Evolutionary conservation across 2,329 filamentous ascomycete species (phyloP).

Genomic region (Amesomyces nigricolor): DNA sequence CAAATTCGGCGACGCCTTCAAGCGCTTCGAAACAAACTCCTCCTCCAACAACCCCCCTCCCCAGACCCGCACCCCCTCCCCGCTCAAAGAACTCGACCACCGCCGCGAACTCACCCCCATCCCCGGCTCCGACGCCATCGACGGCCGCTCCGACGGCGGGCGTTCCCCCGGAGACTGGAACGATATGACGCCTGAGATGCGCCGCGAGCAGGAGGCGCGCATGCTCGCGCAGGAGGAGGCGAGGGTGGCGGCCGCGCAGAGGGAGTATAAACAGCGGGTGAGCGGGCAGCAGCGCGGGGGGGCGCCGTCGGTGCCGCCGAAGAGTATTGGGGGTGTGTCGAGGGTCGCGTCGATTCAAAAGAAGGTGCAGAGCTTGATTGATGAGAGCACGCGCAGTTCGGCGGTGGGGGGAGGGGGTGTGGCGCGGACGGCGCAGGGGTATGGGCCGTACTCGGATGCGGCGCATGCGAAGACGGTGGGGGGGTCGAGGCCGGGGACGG

Average conservation of each 20-base stretch:
- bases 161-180: constrained; percentile 51
- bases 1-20: constrained; percentile 90
- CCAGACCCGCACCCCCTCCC: constrained; percentile 43
- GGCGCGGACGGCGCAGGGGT: constrained; percentile 75
- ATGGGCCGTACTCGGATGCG: constrained; percentile 74
- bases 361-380: constrained; percentile 78
- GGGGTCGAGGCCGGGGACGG: constrained; percentile 20
- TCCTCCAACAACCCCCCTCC: constrained; percentile 19
- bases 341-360: constrained; percentile 84
- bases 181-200: constrained; percentile 77
- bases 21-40: constrained; percentile 66
- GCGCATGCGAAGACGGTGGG: constrained; percentile 31
- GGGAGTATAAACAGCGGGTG: constrained; percentile 76
- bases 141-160: constrained; percentile 62
- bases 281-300: constrained; percentile 41
- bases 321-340: constrained; percentile 53
- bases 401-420: constrained; percentile 35
- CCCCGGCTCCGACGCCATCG: constrained; percentile 68
- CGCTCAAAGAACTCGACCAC: constrained; percentile 43
- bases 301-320: constrained; percentile 41
- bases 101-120: constrained; percentile 61
- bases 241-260: constrained; percentile 80
- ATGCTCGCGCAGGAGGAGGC: constrained; percentile 82
- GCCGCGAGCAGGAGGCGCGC: constrained; percentile 79
- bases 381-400: constrained; percentile 63